A percentile compares a stretch with the other conserved stretches of the same genome.
Conservation (phyloP, 2,329 filamentous ascomycete species). For the Talaromyces sp. region DNA sequence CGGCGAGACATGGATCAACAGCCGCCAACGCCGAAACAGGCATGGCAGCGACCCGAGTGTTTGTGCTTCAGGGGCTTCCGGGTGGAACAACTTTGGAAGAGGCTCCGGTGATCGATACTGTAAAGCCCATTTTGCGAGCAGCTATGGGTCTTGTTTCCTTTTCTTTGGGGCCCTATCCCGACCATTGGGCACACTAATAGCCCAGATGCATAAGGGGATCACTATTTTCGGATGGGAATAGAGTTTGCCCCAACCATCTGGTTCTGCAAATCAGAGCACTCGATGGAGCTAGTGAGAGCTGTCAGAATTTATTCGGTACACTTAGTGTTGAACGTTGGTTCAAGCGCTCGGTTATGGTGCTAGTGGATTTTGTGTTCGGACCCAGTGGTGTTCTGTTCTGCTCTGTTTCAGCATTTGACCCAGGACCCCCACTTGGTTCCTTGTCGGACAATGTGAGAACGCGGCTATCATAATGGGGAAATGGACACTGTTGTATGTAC, state of each 20-base stretch:
- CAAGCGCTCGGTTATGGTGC: slow-evolving; percentile 6
- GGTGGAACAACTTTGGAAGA: not conserved
- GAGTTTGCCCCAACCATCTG: slow-evolving; percentile 4
- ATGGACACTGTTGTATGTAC: not conserved
- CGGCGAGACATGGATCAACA: slow-evolving; percentile 13
- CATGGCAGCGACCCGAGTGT: not conserved
- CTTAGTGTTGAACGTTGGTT: not conserved
- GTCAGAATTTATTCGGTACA: slow-evolving; percentile 9
- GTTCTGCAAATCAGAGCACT: slow-evolving; percentile 5
- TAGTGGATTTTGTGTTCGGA: not conserved
- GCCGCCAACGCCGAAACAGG: slow-evolving; percentile 3
- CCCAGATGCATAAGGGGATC: not conserved
- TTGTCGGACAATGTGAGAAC: not conserved
- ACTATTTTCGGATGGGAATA: slow-evolving; percentile 1
- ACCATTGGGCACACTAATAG: not conserved
- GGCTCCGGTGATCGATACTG: not conserved
- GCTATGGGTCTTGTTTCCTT: not conserved
- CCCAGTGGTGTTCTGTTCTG: too few relatives aligned
- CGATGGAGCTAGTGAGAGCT: slow-evolving; percentile 12
- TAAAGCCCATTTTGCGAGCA: not conserved
- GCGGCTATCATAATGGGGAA: not conserved
- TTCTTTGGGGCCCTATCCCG: not conserved
- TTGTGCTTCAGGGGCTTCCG: not conserved
- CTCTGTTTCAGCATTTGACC: not conserved
- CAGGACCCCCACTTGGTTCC: not conserved